phyloP scores from a whole-genome alignment of 352 stramenopile genomes.

The Pythium aquatile region DNA sequence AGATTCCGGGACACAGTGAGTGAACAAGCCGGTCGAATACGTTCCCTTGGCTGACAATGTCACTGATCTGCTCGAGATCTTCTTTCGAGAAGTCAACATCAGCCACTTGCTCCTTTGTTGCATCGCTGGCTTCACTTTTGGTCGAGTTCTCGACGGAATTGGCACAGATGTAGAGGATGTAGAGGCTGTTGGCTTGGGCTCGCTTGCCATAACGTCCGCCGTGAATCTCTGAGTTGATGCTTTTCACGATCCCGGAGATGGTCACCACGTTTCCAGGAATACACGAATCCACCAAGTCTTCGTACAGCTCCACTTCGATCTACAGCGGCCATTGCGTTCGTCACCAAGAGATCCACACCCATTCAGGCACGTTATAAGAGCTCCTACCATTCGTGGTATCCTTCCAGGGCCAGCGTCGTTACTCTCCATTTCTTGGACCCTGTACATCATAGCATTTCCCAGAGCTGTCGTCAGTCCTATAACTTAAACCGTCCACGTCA shows the following conservation, averaged over 20 bases:
- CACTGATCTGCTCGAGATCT: conserved; percentile 84
- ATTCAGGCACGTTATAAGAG: not conserved
- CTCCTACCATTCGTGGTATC: conserved; percentile 56
- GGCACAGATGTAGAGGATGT: conserved; percentile 88
- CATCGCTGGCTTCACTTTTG: conserved; percentile 30
- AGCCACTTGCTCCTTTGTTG: conserved; percentile 28
- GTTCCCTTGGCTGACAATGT: conserved; percentile 73
- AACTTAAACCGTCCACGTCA: not conserved
- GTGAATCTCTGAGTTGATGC: conserved; percentile 88
- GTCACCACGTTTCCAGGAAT: conserved; percentile 91
- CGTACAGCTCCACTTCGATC: conserved; percentile 66
- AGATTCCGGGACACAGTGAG: conserved; percentile 93
- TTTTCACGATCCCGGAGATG: conserved; percentile 88
- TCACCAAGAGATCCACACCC: not conserved
- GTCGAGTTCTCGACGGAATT: conserved; percentile 70
- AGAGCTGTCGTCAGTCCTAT: not conserved
- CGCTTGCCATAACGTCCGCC: conserved; percentile 74
- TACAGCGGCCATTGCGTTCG: not conserved
- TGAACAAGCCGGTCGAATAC: conserved; percentile 90
- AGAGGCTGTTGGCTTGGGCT: conserved; percentile 80
- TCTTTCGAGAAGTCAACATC: conserved; percentile 66
- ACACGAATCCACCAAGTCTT: conserved; percentile 90
- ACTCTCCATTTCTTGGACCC: conserved; percentile 85
- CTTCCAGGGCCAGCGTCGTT: conserved; percentile 68
- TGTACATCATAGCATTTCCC: conserved; percentile 1